Evolutionary conservation across 1,284 basidiomycete species (phyloP).

Genomic region (Neotropicomus parvogracilis): DNA sequence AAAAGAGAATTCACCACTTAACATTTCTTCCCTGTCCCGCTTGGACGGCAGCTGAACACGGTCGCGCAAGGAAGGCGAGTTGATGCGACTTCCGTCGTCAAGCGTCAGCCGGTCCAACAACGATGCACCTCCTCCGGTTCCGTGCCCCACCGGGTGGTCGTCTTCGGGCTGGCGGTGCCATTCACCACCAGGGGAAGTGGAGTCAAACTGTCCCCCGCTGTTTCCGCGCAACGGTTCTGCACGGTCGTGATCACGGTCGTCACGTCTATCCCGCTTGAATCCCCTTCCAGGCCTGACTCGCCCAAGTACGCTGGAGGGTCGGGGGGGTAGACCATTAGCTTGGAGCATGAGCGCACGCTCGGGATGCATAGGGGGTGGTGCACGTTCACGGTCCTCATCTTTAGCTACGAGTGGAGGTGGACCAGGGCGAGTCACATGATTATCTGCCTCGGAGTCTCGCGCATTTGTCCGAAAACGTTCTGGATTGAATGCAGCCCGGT

Average conservation of each 20-base stretch:
- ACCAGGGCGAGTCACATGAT: constrained; percentile 5
- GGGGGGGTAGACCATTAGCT: constrained; percentile 28
- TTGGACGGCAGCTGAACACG: constrained; percentile 40
- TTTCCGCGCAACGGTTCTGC: constrained; percentile 21
- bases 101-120: constrained; percentile 39
- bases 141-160: constrained; percentile 1
- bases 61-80: constrained; percentile 37
- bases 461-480: constrained; percentile 11
- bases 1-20: constrained; percentile 19
- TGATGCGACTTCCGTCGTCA: constrained; percentile 16
- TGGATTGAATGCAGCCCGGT: constrained; percentile 2
- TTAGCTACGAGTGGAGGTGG: background rate
- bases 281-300: constrained; percentile 14
- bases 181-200: constrained; percentile 20
- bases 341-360: constrained; percentile 33
- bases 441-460: constrained; percentile 12
- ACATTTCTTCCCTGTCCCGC: constrained; percentile 39
- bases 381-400: constrained; percentile 13
- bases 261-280: constrained; percentile 23
- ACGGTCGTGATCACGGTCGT: constrained; percentile 21
- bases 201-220: background rate
- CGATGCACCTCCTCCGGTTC: constrained; percentile 27
- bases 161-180: constrained; percentile 19
- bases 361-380: constrained; percentile 27
- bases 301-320: constrained; percentile 21